Evolutionary conservation across 495 filamentous ascomycete genomes (phyloP).

Genomic region (Rhizodiscina lignyota): DNA sequence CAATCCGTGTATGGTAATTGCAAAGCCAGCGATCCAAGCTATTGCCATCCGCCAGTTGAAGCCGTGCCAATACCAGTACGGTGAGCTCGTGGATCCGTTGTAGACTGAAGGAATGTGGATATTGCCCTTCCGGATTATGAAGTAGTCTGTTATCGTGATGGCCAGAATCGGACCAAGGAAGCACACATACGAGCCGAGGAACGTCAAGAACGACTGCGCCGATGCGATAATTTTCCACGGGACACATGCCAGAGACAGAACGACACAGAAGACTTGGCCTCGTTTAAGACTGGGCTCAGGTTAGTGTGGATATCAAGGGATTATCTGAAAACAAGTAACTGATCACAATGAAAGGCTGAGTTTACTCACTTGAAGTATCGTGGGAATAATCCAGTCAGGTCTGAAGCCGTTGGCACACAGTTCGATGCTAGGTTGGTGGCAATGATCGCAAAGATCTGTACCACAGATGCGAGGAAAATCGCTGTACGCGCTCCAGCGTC

Average conservation of each 20-base stretch:
- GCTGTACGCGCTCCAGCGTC: constrained; percentile 2
- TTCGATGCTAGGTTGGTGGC: background rate
- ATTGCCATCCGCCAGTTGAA: constrained; percentile 24
- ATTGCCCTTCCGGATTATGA: constrained; percentile 21
- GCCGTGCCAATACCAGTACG: constrained; percentile 28
- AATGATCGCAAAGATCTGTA: too few relatives aligned
- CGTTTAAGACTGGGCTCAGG: too few relatives aligned
- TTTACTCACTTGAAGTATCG: constrained; percentile 28
- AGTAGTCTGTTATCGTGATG: constrained; percentile 30
- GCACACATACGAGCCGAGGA: too few relatives aligned
- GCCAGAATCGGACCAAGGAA: constrained; percentile 31
- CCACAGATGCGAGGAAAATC: constrained; percentile 12
- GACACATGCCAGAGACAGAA: constrained; percentile 4
- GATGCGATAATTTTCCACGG: background rate
- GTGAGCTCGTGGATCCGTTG: constrained; percentile 18
- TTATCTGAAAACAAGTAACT: too few relatives aligned
- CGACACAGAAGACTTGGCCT: constrained; percentile 21
- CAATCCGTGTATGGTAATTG: too few relatives aligned
- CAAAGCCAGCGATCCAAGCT: constrained; percentile 25
- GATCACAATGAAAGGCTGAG: too few relatives aligned
- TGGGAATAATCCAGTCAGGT: constrained; percentile 23
- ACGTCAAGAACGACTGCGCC: background rate
- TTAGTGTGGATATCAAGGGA: too few relatives aligned
- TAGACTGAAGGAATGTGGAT: constrained; percentile 25
- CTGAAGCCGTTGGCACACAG: constrained; percentile 21